Evolutionary conservation across 2,329 filamentous ascomycete genomes (phyloP), one percentile per base, ranked within the genome.

Genomic region (Diplodia seriata): DNA sequence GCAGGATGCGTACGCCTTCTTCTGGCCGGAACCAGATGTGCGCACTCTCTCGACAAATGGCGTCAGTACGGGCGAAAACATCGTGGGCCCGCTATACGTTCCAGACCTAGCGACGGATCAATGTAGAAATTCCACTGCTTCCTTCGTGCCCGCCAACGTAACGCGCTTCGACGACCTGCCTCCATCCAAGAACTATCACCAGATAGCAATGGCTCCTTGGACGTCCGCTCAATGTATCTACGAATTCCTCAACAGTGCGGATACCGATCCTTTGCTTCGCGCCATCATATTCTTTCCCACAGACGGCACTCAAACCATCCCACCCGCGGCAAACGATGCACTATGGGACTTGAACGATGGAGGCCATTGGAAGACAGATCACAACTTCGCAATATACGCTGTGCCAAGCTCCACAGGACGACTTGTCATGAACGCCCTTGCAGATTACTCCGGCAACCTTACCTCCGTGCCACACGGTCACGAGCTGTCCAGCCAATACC

Each of bases 161-260:
- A 97, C 92, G 14, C 87, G 90, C 18, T 85, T 87, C 72, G 77
- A 79, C n/a, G 85, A 95, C 73, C 86, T 97, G 18, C 84, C 85
- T 0, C 82, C 84, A 0, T 85, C 85, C 59, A 76, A 77, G 23
- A 88, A 91, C 71, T 93, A 92, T 77, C 88, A 90, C 67, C 83
- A 93, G 63, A 87, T 97, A 72, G 94, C 91, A 33, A 81, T 97
- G 65, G 94, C 92, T 29, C 94, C 94, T 33, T 98, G 94, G 94
- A 88, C 93, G 73, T 91, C 85, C 70, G 81, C 85, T 8, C 81
- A 87, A 31, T 99, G 94, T 76, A 91, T 92, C 14, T 80, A 85
- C 67, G 86, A 90, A 54, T 97, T 93, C 76, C 84, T 98, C 56
- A 80, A 84, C 20, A 81, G 83, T 14, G 85, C 85, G 23, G 85